These are phyloP conservation scores for Thraustochytrium sp. DNA, from an alignment of 352 stramenopile genomes.

Conservation along the genomic window DNA sequence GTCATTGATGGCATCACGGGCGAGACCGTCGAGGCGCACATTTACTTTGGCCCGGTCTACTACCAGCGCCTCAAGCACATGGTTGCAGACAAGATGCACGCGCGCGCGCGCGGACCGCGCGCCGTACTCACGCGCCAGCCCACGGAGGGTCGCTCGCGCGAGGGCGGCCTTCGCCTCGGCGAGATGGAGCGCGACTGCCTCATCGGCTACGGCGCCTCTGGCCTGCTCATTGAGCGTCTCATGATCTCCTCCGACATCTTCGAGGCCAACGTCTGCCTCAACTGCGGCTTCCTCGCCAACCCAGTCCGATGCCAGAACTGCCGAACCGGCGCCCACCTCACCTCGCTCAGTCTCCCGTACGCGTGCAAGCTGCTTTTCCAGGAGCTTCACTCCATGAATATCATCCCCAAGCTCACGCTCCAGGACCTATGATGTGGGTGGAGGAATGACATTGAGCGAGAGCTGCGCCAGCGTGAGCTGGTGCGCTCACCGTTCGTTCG, in stretches of 20 bases:
- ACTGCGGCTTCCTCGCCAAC: constrained; percentile 56
- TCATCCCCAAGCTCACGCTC: constrained; percentile 91
- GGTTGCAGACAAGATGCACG: constrained; percentile 99
- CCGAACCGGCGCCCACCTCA: constrained; percentile 93
- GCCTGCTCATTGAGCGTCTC: constrained; percentile 98
- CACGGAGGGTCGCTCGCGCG: constrained; percentile 93
- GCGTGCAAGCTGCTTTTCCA: constrained; percentile 97
- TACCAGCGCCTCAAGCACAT: constrained; percentile 99
- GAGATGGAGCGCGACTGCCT: constrained; percentile 99
- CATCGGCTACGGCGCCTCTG: constrained; percentile 97
- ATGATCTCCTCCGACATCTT: constrained; percentile 99
- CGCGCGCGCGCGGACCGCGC: constrained; percentile 69
- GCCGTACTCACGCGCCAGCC: constrained; percentile 93
- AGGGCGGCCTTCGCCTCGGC: constrained; percentile 95
- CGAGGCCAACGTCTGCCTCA: constrained; percentile 89
- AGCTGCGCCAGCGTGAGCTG: too few species aligned
- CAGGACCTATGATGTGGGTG: constrained; percentile 64
- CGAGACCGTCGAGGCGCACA: constrained; percentile 95
- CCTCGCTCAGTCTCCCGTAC: constrained; percentile 95
- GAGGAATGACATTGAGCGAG: too few species aligned
- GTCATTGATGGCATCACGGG: constrained; percentile 70
- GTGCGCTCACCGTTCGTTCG: background rate
- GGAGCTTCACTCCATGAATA: constrained; percentile 99
- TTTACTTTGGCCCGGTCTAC: constrained; percentile 99
- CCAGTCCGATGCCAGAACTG: constrained; percentile 98